These are phyloP conservation scores for Carpinus viminea DNA, from an alignment of 306 rosid genomes.

Conservation along the genomic window DNA sequence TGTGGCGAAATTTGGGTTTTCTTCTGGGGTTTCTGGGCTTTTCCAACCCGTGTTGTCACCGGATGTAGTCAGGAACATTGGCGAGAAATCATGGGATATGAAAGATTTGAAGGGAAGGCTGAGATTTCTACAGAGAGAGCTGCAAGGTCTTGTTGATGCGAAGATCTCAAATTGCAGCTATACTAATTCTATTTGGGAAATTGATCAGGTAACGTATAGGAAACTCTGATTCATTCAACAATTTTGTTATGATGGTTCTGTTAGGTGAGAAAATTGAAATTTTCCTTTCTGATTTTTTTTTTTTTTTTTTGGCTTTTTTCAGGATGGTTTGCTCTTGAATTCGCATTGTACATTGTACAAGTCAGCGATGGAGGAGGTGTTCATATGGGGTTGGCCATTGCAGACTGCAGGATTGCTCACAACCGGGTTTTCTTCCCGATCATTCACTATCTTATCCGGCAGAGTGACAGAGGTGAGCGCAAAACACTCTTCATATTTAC, in stretches of 20 bases:
- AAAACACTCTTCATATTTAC: neutral
- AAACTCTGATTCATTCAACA: neutral
- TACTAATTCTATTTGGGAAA: conserved; percentile 51
- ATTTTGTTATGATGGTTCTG: neutral
- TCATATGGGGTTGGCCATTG: conserved; percentile 95
- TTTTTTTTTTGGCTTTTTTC: neutral
- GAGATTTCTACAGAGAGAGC: conserved; percentile 59
- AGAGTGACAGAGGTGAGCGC: conserved; percentile 72
- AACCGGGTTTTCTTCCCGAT: conserved; percentile 52
- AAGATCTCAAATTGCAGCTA: conserved; percentile 65
- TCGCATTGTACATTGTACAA: conserved; percentile 73
- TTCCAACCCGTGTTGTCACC: conserved; percentile 43
- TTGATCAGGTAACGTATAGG: conserved; percentile 53
- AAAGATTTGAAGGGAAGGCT: conserved; percentile 65
- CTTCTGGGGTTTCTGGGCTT: conserved; percentile 38
- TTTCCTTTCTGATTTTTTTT: neutral
- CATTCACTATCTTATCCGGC: conserved; percentile 72
- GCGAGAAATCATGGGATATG: conserved; percentile 45
- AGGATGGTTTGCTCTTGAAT: conserved; percentile 72
- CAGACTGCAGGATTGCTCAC: conserved; percentile 89
- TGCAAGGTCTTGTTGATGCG: conserved; percentile 43
- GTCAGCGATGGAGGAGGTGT: conserved; percentile 68
- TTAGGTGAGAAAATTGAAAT: neutral
- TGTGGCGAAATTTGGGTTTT: conserved; percentile 34
- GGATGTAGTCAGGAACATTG: conserved; percentile 43